Base-by-base conservation (phyloP, 2,329 filamentous ascomycete genomes). In the Rutstroemia sp. region DNA sequence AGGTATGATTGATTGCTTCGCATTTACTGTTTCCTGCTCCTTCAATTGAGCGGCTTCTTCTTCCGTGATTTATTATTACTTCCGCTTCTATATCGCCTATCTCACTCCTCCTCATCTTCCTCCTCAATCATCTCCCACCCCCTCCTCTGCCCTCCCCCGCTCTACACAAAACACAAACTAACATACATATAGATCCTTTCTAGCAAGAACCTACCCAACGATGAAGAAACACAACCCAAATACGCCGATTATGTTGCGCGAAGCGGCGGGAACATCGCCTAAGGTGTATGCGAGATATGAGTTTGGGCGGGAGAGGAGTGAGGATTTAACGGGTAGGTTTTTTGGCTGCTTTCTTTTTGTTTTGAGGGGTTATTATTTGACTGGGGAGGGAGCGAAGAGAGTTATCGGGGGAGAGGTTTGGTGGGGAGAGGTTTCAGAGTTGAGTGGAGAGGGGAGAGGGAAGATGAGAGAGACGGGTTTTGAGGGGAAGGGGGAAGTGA, bases 161-260 rank as follows among this genome's bases (percentile, higher is more conserved):
- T 8, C 34, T 10, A n/a, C n/a, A 39, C 38, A 40, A 21, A 21
- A 9, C 17, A 14, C 21, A 34, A 36, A 17, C 53, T 55, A 42
- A 55, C 27, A 34, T 27, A 19, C 23, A n/a, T 19, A 25, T 8
- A 96, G 94, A 73, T 86, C 88, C 30, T 99, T 99, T 76, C 80
- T 99, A 64, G 87, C 86, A 63, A 84, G 89, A 71, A 86, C 91
- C 64, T 99, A 99, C 75, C 94, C 94, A 48, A 94, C 89, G 59
- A 97, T 99, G 92, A 99, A 99, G 84, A 95, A 95, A 80, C 89
- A 92, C 81, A 99, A 99, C 78, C 94, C 94, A 57, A 78, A 88
- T 73, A 92, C 82, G 49, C 94, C 94, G 54, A 97, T 99, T 74
- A 79, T 99, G 78, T 85, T 99, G 69, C 89, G 94, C 70, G 94